Percentiles rank a stretch among this genome's conserved stretches.
These are phyloP conservation scores for Nyctanthes arbortristis DNA, from an alignment of 257 asterid genomes.

Conservation along the genomic window DNA sequence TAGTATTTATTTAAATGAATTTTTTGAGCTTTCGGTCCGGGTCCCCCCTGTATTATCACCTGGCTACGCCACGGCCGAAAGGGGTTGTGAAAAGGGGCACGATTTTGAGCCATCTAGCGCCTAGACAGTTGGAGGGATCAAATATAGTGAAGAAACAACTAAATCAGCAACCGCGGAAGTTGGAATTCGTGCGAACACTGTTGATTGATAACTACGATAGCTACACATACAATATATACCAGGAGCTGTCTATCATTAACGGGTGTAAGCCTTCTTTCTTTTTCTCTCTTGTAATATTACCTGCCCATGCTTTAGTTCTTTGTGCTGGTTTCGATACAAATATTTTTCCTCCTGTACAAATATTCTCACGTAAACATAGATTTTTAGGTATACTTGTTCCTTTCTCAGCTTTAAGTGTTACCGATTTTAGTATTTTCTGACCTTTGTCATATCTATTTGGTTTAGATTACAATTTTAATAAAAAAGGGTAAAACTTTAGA, in stretches of 20 bases:
- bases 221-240: constrained; percentile 91
- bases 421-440: background rate
- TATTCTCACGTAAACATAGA: no score
- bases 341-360: background rate
- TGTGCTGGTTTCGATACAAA: background rate
- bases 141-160: constrained; percentile 45
- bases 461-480: background rate
- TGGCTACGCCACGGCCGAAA: no score
- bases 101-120: constrained; percentile 59
- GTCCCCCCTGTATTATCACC: no score
- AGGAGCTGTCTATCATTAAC: constrained; percentile 84
- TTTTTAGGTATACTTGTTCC: background rate
- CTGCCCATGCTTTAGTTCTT: background rate
- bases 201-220: constrained; percentile 96
- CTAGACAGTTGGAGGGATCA: constrained; percentile 65
- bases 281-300: background rate
- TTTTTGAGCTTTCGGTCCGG: no score
- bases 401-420: background rate
- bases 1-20: no score
- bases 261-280: constrained; percentile 60
- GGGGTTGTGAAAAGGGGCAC: constrained; percentile 38
- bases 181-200: constrained; percentile 66
- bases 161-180: constrained; percentile 46
- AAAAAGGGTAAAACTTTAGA: background rate
- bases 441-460: background rate